Base-by-base conservation (phyloP, 768 basidiomycete genomes). In the Auricularia heimuer region DNA sequence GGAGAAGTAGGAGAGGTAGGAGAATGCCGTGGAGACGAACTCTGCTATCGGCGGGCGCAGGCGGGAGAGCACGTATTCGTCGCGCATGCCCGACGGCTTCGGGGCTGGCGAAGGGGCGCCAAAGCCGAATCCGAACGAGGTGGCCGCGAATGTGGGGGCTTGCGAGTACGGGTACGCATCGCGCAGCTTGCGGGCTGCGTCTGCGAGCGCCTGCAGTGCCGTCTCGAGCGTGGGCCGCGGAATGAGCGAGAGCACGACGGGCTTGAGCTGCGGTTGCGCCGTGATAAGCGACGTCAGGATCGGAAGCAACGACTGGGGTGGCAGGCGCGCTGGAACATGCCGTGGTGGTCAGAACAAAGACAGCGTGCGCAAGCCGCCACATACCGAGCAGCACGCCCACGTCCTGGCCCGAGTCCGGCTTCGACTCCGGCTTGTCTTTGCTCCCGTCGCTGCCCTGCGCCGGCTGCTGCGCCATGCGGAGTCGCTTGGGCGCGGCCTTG, bases 1-100 rank as follows among this genome's bases (percentile, higher is more conserved):
- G 24, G 90, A 88, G 72, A 94, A 94, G 72, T 94, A 93, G 2
- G 89, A 90, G 60, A 93, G 83, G 72, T 93, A 94, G 4, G 92
- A 88, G 73, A 86, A 81, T 73, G 84, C 89, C 36, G 87, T 83
- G 2, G 91, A 82, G 36, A 87, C 85, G 69, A 90, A 94, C 62
- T 92, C 91, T 62, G 80, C 76, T 62, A 92, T 84, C 73, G 88
- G 85, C 16, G 88, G 87, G 61, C 87, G 83, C 18, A 94, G 78
- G 64, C 92, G 82, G 18, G 86, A 89, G 45, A 85, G 75, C 68
- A 93, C 81, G 73, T 94, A 94, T 4, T 86, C 84, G 65, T 91
- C 87, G 66, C 92, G 86, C 89, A 92, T 93, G 44, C 83, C 83
- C 18, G 54, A 54, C n/a, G 54, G 54, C 11, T 33, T 14, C 24